Base-by-base conservation (phyloP, 176 grass and related monocot genomes). In the Phoenix dactylifera region DNA sequence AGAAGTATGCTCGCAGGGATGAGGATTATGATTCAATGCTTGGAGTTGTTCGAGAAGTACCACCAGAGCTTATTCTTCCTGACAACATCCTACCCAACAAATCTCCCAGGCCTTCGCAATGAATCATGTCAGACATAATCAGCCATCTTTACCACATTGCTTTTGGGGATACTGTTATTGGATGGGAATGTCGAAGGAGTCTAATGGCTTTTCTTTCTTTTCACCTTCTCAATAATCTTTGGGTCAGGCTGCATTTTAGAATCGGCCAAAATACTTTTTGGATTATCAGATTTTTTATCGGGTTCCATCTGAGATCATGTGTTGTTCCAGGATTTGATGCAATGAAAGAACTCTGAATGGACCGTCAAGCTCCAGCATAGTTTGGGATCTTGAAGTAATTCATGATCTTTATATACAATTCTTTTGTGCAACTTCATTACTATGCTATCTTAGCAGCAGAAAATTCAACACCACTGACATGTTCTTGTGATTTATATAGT, bases 1-100 rank as follows among this genome's bases (percentile, higher is more conserved):
- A 91, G 87, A 96, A 87, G 72, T 84, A 75, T 62, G 86, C 84
- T 0, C 84, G 60, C 59, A 79, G 52, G 65, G 92, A 96, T 2
- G 92, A 96, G 67, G 92, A 90, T 22, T 96, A 90, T 0, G 92
- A 96, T 16, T 90, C 87, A 0, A 96, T 96, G 92, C 75, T 96
- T 6, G 92, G 92, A 39, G 78, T 96, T 60, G 92, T 82, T 15
- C 86, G 92, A 1, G 83, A 96, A 74, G 55, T 88, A 17, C 92
- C 92, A 0, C 87, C 83, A 0, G 72, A 91, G 79, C 83, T 91
- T 35, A 72, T 85, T 65, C 88, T 96, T 56, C 87, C 92, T 0
- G 83, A 88, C 73, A 96, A 91, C 78, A 90, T 90, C 58, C 76
- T 90, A 52, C 80, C 80, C 5, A 66, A 80, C 51, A 88, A 85